Percentiles rank a stretch among this genome's conserved stretches.
These are phyloP conservation scores for Phoma herbarum DNA, from an alignment of 2,329 filamentous ascomycete genomes.

Conservation along the genomic window DNA sequence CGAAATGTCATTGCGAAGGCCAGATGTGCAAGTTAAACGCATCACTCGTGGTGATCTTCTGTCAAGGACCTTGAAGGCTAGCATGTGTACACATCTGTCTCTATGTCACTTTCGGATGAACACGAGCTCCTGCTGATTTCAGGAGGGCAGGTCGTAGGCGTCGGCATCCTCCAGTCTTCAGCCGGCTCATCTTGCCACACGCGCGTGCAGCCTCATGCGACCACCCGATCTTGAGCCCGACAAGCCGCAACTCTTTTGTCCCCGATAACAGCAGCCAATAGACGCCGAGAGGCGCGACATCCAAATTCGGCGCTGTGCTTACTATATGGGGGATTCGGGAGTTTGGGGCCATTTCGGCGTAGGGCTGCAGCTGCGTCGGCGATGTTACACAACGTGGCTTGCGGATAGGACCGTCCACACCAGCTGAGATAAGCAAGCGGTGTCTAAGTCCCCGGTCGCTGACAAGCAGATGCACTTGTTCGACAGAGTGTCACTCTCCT, in stretches of 20 bases:
- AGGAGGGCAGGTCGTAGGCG: too few species aligned
- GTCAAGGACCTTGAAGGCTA: too few species aligned
- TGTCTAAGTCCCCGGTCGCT: neutral
- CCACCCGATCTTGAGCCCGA: neutral
- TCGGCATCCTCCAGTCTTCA: too few species aligned
- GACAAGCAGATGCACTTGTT: neutral
- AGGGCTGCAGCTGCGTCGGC: neutral
- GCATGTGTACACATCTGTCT: too few species aligned
- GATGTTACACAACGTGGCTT: neutral
- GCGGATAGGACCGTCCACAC: neutral
- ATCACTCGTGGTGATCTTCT: too few species aligned
- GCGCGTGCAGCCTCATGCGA: neutral
- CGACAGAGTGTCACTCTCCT: too few species aligned
- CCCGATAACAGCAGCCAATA: too few species aligned
- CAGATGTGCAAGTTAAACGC: too few species aligned
- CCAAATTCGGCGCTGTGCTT: neutral
- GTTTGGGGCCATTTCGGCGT: neutral
- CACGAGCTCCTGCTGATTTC: too few species aligned
- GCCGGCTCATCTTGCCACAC: too few species aligned
- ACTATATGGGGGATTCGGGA: neutral
- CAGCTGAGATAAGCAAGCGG: neutral
- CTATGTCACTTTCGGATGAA: too few species aligned
- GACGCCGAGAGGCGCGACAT: neutral
- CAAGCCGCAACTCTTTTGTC: neutral
- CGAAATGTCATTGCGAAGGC: too few species aligned